Conservation (phyloP, 768 basidiomycete species). For the Xanthoconium stramineum region DNA sequence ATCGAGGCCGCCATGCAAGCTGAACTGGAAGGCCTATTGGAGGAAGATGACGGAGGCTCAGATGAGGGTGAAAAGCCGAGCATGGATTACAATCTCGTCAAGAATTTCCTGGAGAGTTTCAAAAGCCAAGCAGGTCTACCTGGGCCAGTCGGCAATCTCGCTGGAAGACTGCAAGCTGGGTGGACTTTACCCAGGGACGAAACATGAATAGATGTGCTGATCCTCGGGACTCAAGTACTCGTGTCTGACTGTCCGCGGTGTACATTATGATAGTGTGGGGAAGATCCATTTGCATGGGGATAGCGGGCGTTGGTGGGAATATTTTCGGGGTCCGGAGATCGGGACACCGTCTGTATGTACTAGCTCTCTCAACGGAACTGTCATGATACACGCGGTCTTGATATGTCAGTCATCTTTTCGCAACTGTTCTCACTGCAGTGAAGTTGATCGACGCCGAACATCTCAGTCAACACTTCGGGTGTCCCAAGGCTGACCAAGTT, state of each 20-base stretch:
- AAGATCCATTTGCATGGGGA: background rate
- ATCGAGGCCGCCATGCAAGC: conserved; percentile 89
- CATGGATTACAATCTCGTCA: conserved; percentile 88
- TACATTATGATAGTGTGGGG: background rate
- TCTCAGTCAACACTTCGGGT: conserved; percentile 90
- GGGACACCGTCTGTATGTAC: background rate
- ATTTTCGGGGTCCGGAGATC: background rate
- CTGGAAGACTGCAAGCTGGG: conserved; percentile 75
- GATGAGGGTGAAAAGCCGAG: conserved; percentile 50
- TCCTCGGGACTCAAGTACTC: background rate
- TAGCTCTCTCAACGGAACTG: background rate
- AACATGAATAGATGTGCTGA: conserved; percentile 21
- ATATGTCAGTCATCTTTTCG: conserved; percentile 57
- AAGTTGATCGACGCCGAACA: conserved; percentile 16
- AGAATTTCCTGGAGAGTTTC: conserved; percentile 96
- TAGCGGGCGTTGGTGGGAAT: background rate
- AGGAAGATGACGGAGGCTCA: conserved; percentile 45
- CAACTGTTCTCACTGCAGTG: conserved; percentile 10
- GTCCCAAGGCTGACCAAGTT: conserved; percentile 83
- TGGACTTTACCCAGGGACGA: conserved; percentile 76
- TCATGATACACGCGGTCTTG: conserved; percentile 83
- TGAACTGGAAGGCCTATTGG: conserved; percentile 68
- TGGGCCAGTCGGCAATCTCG: conserved; percentile 89
- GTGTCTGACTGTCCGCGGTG: background rate
- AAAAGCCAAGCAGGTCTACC: conserved; percentile 85